Conservation (phyloP, 129 eudicot species). For the Helianthus tuberosus region DNA sequence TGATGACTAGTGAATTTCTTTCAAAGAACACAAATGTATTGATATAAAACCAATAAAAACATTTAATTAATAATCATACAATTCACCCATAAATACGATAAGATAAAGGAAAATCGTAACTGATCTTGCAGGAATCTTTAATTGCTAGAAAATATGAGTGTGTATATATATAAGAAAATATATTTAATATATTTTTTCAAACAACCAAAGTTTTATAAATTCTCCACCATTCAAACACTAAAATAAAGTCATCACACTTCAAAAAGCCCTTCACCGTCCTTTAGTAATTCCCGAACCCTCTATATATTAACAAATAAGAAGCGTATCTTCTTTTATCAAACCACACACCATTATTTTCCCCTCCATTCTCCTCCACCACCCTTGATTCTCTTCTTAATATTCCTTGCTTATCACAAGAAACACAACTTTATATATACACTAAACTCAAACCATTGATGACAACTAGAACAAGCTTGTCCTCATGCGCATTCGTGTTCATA, state of each 20-base stretch:
- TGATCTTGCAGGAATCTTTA: not conserved
- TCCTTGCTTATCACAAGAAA: slow-evolving; percentile 21
- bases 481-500: slow-evolving; percentile 31
- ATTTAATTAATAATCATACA: no score
- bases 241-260: slow-evolving; percentile 22
- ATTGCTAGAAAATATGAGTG: not conserved
- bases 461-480: slow-evolving; percentile 17
- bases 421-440: slow-evolving; percentile 20
- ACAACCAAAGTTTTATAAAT: not conserved
- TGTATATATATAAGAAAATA: not conserved
- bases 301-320: slow-evolving; percentile 22
- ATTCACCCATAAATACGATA: no score
- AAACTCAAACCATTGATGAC: slow-evolving; percentile 11
- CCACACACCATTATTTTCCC: slow-evolving; percentile 32
- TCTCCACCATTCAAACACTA: slow-evolving; percentile 33
- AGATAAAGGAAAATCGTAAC: no score
- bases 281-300: slow-evolving; percentile 22
- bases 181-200: not conserved
- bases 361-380: slow-evolving; percentile 34
- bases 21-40: no score
- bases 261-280: slow-evolving; percentile 48
- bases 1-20: no score
- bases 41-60: no score
- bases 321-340: slow-evolving; percentile 32
- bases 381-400: slow-evolving; percentile 17